Percentiles rank a stretch among this genome's conserved stretches.
Evolutionary conservation across 2,329 filamentous ascomycete genomes (phyloP).

Genomic region (Sphaerulina vaccinii): DNA sequence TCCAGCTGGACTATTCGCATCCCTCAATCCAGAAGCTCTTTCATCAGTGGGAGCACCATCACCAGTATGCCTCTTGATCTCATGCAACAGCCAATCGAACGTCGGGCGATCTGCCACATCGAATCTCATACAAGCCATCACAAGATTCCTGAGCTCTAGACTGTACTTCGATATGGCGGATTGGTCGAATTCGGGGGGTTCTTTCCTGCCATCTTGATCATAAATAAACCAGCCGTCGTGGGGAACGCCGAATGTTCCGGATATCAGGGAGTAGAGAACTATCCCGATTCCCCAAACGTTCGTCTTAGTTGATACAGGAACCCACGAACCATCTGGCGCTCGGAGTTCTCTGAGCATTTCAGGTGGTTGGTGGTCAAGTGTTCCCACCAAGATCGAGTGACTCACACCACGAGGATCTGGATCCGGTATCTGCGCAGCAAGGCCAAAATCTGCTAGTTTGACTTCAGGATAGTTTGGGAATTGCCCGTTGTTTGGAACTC

Average conservation of each 20-base stretch:
- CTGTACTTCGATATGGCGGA: background rate
- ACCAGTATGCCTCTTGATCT: background rate
- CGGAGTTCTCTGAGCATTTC: background rate
- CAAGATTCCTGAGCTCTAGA: background rate
- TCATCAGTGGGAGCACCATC: background rate
- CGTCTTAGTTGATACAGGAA: background rate
- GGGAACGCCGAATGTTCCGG: background rate
- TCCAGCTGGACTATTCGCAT: no score
- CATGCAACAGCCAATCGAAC: background rate
- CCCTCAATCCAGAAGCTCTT: background rate
- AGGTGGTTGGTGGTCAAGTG: background rate
- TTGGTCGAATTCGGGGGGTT: background rate
- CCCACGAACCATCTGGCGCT: background rate
- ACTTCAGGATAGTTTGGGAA: background rate
- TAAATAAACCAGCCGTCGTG: background rate
- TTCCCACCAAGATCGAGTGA: background rate
- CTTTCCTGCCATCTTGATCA: background rate
- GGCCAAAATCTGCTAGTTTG: slow-evolving; percentile 1
- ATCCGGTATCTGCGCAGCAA: background rate
- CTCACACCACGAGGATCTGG: background rate
- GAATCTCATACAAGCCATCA: background rate
- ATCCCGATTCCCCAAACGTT: slow-evolving; percentile 1
- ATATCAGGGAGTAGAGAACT: background rate
- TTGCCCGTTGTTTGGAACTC: slow-evolving; percentile 39
- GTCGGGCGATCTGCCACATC: background rate